phyloP scores from a whole-genome alignment of 2,329 filamentous ascomycete species.

The Drechslerella dactyloides region DNA sequence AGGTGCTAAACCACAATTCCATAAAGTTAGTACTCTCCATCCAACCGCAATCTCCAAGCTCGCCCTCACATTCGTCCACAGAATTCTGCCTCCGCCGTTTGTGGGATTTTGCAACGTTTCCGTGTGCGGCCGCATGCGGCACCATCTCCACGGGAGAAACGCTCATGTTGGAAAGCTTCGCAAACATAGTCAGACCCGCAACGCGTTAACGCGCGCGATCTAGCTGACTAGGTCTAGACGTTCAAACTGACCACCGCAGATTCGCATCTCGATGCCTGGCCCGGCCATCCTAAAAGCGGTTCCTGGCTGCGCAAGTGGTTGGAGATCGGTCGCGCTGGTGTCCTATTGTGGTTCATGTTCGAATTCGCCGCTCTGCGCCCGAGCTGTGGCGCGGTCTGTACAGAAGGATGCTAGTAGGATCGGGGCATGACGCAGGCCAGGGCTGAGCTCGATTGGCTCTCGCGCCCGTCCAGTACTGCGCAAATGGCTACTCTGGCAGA shows the following conservation, averaged over 20 bases:
- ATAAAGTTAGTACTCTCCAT: too few relatives aligned
- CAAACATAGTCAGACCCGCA: background rate
- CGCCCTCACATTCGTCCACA: background rate
- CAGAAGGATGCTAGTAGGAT: background rate
- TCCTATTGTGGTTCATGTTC: background rate
- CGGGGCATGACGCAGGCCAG: background rate
- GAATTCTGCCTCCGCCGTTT: too few relatives aligned
- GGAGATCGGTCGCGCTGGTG: background rate
- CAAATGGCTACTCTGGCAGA: slow-evolving; percentile 36
- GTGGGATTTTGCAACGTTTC: background rate
- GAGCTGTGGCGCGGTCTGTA: too few relatives aligned
- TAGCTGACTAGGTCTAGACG: background rate
- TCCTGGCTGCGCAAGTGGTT: background rate
- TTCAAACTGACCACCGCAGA: too few relatives aligned
- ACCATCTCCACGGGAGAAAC: background rate
- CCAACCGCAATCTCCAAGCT: background rate
- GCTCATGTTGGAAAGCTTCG: background rate
- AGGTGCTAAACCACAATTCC: too few relatives aligned
- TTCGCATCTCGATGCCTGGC: background rate
- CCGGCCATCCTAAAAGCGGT: background rate
- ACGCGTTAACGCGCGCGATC: background rate
- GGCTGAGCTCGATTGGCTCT: slow-evolving; percentile 25
- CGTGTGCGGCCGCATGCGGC: background rate
- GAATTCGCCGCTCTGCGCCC: background rate
- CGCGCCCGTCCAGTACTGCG: slow-evolving; percentile 1